Base-by-base conservation (phyloP, 495 filamentous ascomycete genomes). In the Penicillium diatomitis region DNA sequence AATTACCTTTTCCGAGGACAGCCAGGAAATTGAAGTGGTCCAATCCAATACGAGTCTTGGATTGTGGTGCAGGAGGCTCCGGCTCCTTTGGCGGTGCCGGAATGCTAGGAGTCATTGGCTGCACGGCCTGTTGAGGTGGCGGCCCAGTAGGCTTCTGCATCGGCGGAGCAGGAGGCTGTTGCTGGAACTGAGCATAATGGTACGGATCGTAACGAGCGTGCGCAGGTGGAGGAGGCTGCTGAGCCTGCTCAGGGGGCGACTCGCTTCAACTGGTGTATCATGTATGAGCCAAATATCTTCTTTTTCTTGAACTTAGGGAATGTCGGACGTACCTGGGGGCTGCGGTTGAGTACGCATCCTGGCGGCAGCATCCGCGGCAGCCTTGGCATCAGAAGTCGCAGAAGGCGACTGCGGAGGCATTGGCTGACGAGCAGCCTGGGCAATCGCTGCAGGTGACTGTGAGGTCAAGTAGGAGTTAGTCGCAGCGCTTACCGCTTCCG, bases 11-110 rank as follows among this genome's bases (percentile, higher is more conserved):
- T 54, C 92, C 92, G 54, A 99, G 83, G 54, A 99, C 92, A 49
- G 92, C 92, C 53, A 99, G 78, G 79, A 99, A 99, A 63, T 99
- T 99, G 75, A 99, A 99, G 65, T 97, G 90, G 65, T 97, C 92
- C 41, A 99, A 75, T 32, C 92, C 92, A 60, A 99, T 96, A 47
- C 92, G 75, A 51, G 80, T 69, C 40, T 86, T 87, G 10, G 79
- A 80, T 33, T 85, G 84, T 10, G 78, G 67, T 44, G 78, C 78
- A n/a, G 75, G 76, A 11, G 77, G 77, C 31, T 57, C 57, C 11
- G 75, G 75, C 46, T 82, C 78, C 47, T 72, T 67, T 29, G 66
- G 60, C 32, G 62, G 37, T 20, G 60, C 63, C 46, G 64, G 56
- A 41, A 64, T 56, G 49, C 56, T 76, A 44, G 71, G 75, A 44